Base-by-base conservation (phyloP, 768 basidiomycete genomes). In the Naganishia vaughanmartiniae region DNA sequence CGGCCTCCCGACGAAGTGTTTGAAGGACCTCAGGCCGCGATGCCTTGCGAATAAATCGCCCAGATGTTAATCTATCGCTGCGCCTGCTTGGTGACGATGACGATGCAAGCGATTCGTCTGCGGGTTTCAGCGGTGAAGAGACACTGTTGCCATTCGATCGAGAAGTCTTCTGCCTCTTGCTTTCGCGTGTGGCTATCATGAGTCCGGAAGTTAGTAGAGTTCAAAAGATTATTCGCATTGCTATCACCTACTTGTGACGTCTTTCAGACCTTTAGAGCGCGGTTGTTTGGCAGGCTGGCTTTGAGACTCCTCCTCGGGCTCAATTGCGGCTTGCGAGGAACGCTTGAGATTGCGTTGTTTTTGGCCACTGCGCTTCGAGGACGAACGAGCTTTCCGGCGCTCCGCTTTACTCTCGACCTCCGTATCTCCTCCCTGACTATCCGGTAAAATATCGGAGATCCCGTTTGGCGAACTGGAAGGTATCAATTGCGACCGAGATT, bases 131-230 rank as follows among this genome's bases (percentile, higher is more conserved):
- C 6, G 34, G 28, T 21, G 57, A 21, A 34, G 57, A 7, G 6
- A 17, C 34, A 36, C 34, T 21, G 10, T 36, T 39, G 6, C 34
- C n/a, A 36, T 6, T 24, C 10, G n/a, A 24, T 7, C 57, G 34
- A 28, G 57, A 24, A 10, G n/a, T 24, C 33, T 39, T 58, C 14
- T n/a, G 57, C n/a, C 57, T 58, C 57, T 58, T 58, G 34, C 57
- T 36, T 33, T 21, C 57, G 4, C 57, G 57, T 34, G n/a, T 12
- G 4, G 12, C 57, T 58, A 36, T 17, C 2, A 39, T 36, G n/a
- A 34, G 19, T 24, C 48, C n/a, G 12, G 7, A 51, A n/a, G 48
- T 51, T 26, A 51, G 21, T 51, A 21, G 6, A 24, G 24, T 56
- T 31, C 12, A 33, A 56, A 56, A 1, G 30, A 4, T 15, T 19